phyloP scores from a whole-genome alignment of 177 flowering plant species.

The Vitis hybrid region DNA sequence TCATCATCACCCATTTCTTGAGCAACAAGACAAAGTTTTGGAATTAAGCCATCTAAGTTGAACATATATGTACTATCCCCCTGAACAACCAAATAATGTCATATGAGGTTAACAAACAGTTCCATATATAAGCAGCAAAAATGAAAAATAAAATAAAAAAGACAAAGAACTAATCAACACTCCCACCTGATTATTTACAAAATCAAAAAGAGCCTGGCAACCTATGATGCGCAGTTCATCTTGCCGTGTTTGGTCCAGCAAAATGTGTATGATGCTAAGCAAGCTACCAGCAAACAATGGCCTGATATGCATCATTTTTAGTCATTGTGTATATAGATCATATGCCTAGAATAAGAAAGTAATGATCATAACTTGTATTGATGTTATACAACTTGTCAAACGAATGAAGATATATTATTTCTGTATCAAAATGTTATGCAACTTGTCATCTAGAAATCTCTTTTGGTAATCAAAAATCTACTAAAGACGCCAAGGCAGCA shows the following conservation, averaged over 20 bases:
- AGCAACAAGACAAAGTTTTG: conserved; percentile 21
- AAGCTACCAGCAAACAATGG: conserved; percentile 25
- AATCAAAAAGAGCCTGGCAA: conserved; percentile 18
- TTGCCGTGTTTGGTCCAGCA: conserved; percentile 20
- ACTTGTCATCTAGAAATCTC: no score
- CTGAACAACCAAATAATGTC: conserved; percentile 9
- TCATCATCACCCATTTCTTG: conserved; percentile 23
- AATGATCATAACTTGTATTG: not conserved
- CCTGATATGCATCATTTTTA: conserved; percentile 4
- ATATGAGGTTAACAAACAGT: not conserved
- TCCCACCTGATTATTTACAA: conserved; percentile 24
- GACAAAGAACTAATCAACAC: not conserved
- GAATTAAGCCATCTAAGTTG: conserved; percentile 26
- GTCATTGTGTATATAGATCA: no score
- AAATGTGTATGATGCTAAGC: conserved; percentile 21
- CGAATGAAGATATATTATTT: not conserved
- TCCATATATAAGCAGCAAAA: not conserved
- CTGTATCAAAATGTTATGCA: no score
- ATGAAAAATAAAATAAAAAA: not conserved
- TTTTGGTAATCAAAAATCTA: no score
- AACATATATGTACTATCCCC: conserved; percentile 22
- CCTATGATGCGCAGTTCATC: conserved; percentile 22
- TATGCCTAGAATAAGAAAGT: no score
- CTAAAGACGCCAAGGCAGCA: no score
- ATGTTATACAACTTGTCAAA: not conserved